Conservation (phyloP, 495 filamentous ascomycete genomes). For the Xylaria venustula region DNA sequence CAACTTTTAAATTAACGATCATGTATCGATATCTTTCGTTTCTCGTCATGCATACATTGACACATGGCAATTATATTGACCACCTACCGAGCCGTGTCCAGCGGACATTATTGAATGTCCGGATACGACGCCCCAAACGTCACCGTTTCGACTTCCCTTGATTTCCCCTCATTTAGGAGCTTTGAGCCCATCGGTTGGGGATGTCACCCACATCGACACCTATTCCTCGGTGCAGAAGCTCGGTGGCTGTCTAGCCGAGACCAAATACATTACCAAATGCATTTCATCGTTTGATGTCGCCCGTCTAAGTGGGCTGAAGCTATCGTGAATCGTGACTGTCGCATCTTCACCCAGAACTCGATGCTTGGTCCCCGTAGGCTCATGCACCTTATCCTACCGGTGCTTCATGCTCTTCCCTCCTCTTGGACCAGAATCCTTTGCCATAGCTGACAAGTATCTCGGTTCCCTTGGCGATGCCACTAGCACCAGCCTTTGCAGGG, state of each 20-base stretch:
- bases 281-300: neutral
- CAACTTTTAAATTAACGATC: neutral
- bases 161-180: neutral
- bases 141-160: neutral
- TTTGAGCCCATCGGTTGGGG: neutral
- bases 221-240: too few species aligned
- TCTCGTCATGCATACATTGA: conserved; percentile 3
- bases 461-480: conserved; percentile 51
- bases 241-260: neutral
- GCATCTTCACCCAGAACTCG: neutral
- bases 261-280: too few species aligned
- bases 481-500: conserved; percentile 38
- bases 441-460: conserved; percentile 69
- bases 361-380: neutral
- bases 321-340: neutral
- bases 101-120: conserved; percentile 9
- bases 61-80: conserved; percentile 13
- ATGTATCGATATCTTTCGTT: neutral
- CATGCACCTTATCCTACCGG: neutral
- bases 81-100: conserved; percentile 10
- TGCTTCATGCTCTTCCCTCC: neutral
- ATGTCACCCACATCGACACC: neutral
- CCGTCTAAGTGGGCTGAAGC: neutral
- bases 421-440: conserved; percentile 62
- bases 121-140: conserved; percentile 7